Evolutionary conservation across 768 basidiomycete species (phyloP).

Genomic region (Lactifluus volemus): DNA sequence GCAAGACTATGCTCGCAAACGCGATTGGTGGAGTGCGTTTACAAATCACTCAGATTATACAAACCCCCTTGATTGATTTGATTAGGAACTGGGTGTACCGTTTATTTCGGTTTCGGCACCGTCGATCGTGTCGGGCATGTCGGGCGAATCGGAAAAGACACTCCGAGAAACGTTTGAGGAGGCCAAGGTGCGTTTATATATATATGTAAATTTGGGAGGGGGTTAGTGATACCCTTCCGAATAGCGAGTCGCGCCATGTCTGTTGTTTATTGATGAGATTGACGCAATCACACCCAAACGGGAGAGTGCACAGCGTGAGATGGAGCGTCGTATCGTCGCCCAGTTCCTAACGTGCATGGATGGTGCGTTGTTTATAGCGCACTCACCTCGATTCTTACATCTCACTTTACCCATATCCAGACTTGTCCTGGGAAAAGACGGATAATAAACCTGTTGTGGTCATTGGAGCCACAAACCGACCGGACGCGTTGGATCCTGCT

Average conservation of each 20-base stretch:
- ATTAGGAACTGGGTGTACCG: conserved; percentile 82
- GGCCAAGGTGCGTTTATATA: conserved; percentile 57
- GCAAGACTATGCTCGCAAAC: conserved; percentile 90
- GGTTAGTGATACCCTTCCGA: background rate
- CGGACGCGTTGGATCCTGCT: conserved; percentile 91
- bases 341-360: conserved; percentile 99
- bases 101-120: conserved; percentile 95
- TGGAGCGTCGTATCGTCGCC: conserved; percentile 96
- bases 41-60: no score
- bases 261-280: conserved; percentile 96
- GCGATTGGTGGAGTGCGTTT: conserved; percentile 85
- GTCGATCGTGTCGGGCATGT: conserved; percentile 95
- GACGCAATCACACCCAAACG: conserved; percentile 97
- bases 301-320: conserved; percentile 96
- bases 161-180: conserved; percentile 95
- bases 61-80: background rate
- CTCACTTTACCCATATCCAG: conserved; percentile 32
- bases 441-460: conserved; percentile 90
- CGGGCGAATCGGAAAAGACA: conserved; percentile 96
- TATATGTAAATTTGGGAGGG: no score
- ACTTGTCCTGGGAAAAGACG: conserved; percentile 91
- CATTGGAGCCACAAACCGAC: conserved; percentile 93
- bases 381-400: background rate
- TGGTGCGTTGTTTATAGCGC: conserved; percentile 41
- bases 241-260: conserved; percentile 82